Conservation (phyloP, 2,329 filamentous ascomycete species). For the Cladophialophora chaetospira region DNA sequence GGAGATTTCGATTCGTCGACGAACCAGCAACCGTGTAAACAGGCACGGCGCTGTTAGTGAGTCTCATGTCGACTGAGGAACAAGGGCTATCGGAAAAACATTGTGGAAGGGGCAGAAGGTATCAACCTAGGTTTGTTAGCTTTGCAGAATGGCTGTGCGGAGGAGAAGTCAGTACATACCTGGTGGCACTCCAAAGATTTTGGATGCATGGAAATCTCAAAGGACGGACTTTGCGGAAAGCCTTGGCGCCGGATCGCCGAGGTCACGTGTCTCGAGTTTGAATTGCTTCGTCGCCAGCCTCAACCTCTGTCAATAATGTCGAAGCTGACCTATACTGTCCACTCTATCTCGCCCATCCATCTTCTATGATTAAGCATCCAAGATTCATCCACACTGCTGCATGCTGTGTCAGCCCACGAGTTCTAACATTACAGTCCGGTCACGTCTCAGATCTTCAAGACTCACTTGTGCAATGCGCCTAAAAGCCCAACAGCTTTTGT, state of each 20-base stretch:
- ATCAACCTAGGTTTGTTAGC: slow-evolving; percentile 5
- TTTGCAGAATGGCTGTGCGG: not conserved
- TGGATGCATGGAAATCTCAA: not conserved
- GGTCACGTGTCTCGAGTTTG: too few relatives aligned
- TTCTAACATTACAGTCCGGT: too few relatives aligned
- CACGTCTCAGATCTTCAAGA: too few relatives aligned
- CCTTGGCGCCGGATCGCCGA: too few relatives aligned
- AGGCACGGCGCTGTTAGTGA: slow-evolving; percentile 72
- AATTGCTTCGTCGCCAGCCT: too few relatives aligned
- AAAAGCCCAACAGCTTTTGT: slow-evolving; percentile 4
- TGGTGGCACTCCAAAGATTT: slow-evolving; percentile 11
- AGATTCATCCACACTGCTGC: too few relatives aligned
- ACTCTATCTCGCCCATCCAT: too few relatives aligned
- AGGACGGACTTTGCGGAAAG: not conserved
- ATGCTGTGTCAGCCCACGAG: too few relatives aligned
- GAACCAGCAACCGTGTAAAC: slow-evolving; percentile 96
- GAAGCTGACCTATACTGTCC: too few relatives aligned
- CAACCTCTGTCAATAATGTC: too few relatives aligned
- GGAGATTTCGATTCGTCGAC: slow-evolving; percentile 80
- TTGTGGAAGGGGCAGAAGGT: not conserved
- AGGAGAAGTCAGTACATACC: slow-evolving; percentile 1
- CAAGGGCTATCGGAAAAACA: not conserved
- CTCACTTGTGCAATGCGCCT: slow-evolving; percentile 21
- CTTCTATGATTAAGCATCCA: too few relatives aligned
- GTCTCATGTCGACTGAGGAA: slow-evolving; percentile 44